Conservation (phyloP, 2,329 filamentous ascomycete species). For the Xylariales sp. region DNA sequence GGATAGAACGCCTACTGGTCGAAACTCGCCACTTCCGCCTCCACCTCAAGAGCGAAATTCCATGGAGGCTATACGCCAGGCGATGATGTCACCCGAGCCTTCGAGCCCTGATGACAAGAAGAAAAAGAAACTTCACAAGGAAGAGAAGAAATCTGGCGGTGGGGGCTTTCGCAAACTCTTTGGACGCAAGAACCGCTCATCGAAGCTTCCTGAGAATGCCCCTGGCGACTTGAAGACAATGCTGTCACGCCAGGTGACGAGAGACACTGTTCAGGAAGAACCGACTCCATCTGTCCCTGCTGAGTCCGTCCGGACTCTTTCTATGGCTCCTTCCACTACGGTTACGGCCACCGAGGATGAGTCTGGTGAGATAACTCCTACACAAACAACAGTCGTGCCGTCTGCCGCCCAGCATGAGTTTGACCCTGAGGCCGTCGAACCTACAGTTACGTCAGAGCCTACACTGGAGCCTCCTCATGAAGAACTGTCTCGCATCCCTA, state of each 20-base stretch:
- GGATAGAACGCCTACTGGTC: conserved; percentile 25
- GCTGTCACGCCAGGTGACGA: conserved; percentile 37
- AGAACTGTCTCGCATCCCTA: conserved; percentile 54
- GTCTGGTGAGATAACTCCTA: conserved; percentile 19
- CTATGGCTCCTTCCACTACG: too few relatives aligned
- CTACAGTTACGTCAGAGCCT: too few relatives aligned
- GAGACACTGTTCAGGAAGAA: too few relatives aligned
- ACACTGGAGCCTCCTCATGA: conserved; percentile 34
- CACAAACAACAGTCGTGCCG: conserved; percentile 16
- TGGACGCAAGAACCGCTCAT: conserved; percentile 56
- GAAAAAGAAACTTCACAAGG: conserved; percentile 53
- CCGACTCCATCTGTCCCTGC: too few relatives aligned
- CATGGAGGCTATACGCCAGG: conserved; percentile 29
- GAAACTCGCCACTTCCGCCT: conserved; percentile 34
- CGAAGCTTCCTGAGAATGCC: conserved; percentile 52
- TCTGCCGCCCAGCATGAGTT: not conserved
- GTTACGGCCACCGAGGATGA: conserved; percentile 19
- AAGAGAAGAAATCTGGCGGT: conserved; percentile 39
- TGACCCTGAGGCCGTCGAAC: not conserved
- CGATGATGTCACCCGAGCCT: conserved; percentile 35
- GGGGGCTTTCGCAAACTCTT: conserved; percentile 63
- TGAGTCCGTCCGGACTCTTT: too few relatives aligned
- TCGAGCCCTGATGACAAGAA: conserved; percentile 42
- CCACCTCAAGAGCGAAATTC: conserved; percentile 30
- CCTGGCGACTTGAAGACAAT: conserved; percentile 46